A percentile compares a stretch with the other conserved stretches of the same genome.
Conservation (phyloP, 345 rosid genomes). For the Clausena lansium region DNA sequence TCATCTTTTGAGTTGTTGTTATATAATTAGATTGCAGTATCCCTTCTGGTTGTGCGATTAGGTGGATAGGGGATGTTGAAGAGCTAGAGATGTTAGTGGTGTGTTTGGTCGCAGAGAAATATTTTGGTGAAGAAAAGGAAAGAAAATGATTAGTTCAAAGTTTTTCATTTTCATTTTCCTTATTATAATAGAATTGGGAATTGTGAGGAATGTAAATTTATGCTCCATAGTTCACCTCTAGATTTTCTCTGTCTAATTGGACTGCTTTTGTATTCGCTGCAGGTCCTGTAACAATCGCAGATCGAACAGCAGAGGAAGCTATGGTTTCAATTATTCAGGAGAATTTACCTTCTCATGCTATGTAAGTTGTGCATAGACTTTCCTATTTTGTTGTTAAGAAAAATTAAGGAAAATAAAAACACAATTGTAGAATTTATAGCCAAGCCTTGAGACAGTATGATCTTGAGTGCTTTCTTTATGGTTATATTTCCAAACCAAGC, state of each 20-base stretch:
- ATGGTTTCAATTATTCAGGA: conserved; percentile 74
- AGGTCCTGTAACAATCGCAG: conserved; percentile 99
- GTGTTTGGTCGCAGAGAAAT: background rate
- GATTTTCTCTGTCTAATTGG: background rate
- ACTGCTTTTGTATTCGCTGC: background rate
- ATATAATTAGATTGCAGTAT: background rate
- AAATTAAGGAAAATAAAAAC: background rate
- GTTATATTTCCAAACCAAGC: background rate
- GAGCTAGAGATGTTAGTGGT: background rate
- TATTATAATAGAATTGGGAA: background rate
- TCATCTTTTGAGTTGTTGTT: background rate
- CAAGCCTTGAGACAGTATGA: background rate
- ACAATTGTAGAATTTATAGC: background rate
- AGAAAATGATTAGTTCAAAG: background rate
- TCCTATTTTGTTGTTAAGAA: background rate
- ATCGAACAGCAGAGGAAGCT: conserved; percentile 86
- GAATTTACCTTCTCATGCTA: conserved; percentile 84
- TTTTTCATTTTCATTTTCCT: background rate
- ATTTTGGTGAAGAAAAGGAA: background rate
- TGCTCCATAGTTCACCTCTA: background rate
- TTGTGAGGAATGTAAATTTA: background rate
- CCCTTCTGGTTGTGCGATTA: background rate
- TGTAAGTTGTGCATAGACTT: conserved; percentile 45
- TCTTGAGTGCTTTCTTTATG: background rate
- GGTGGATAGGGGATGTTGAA: background rate